phyloP scores from a whole-genome alignment of 1,139 yeast species.

The Tardiomyces digboiensis region DNA sequence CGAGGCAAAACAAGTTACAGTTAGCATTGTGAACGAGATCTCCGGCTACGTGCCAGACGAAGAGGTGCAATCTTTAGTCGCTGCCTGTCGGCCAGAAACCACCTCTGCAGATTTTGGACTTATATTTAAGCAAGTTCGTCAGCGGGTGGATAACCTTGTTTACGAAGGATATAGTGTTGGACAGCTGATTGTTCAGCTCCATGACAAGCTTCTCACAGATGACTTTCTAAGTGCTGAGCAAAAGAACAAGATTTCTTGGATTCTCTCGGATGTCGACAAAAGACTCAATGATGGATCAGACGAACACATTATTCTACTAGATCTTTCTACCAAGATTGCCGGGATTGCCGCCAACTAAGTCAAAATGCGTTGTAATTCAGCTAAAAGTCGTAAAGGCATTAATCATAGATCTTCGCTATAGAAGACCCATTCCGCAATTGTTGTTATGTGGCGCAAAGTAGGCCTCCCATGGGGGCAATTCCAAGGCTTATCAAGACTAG shows the following conservation, averaged over 20 bases:
- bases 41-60: constrained; percentile 77
- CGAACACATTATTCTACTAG: constrained; percentile 77
- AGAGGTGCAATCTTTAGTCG: constrained; percentile 37
- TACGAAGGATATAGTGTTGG: constrained; percentile 84
- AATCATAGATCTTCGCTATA: background rate
- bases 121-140: constrained; percentile 29
- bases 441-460: constrained; percentile 82
- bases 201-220: constrained; percentile 56
- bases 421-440: constrained; percentile 19
- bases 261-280: constrained; percentile 68
- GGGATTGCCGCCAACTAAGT: background rate
- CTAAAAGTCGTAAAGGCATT: background rate
- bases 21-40: constrained; percentile 41
- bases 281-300: constrained; percentile 79
- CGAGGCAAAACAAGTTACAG: constrained; percentile 24
- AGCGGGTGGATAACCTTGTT: constrained; percentile 44
- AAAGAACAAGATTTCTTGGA: constrained; percentile 55
- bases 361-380: background rate
- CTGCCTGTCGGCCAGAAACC: constrained; percentile 21
- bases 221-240: constrained; percentile 43
- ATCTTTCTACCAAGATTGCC: constrained; percentile 49
- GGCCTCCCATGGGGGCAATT: constrained; percentile 99
- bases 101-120: constrained; percentile 4
- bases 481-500: constrained; percentile 87
- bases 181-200: constrained; percentile 70